These are phyloP conservation scores for Trichosporon inkin DNA, from an alignment of 1,284 basidiomycete species.

Conservation along the genomic window DNA sequence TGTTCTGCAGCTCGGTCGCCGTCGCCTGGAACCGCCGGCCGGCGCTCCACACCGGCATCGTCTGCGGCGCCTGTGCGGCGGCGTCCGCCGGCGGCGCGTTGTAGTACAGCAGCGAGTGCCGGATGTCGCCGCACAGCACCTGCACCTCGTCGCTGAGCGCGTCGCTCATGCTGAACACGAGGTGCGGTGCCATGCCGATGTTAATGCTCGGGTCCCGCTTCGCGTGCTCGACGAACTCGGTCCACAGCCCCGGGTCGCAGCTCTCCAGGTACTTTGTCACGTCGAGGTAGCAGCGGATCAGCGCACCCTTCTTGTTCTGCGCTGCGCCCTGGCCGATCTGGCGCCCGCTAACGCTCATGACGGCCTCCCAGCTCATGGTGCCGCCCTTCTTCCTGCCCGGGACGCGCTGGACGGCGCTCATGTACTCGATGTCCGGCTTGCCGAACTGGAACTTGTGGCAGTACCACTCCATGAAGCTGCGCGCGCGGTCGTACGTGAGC, in stretches of 20 bases:
- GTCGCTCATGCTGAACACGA: constrained; percentile 67
- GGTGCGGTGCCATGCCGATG: constrained; percentile 63
- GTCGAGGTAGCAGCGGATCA: constrained; percentile 75
- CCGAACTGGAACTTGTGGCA: constrained; percentile 75
- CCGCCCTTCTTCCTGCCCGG: constrained; percentile 21
- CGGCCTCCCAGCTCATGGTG: constrained; percentile 64
- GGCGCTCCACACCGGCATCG: constrained; percentile 32
- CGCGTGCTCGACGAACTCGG: constrained; percentile 56
- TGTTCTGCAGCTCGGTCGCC: constrained; percentile 51
- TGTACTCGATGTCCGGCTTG: constrained; percentile 68
- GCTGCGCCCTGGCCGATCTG: constrained; percentile 74
- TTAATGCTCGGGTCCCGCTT: constrained; percentile 42
- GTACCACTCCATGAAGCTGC: constrained; percentile 93
- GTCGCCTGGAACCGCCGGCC: constrained; percentile 27
- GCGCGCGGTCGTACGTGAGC: constrained; percentile 70
- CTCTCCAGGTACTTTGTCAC: constrained; percentile 79
- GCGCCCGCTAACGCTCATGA: constrained; percentile 73
- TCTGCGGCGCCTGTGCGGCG: constrained; percentile 26
- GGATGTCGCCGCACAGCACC: constrained; percentile 67
- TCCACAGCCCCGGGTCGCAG: constrained; percentile 78
- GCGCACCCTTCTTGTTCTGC: constrained; percentile 69
- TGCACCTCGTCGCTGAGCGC: constrained; percentile 68
- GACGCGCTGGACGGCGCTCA: not conserved
- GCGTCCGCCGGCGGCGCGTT: constrained; percentile 41
- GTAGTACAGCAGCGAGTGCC: constrained; percentile 56